Evolutionary conservation across 257 asterid genomes (phyloP), one percentile per base, ranked within the genome.

Genomic region (Nicotiana paniculata): DNA sequence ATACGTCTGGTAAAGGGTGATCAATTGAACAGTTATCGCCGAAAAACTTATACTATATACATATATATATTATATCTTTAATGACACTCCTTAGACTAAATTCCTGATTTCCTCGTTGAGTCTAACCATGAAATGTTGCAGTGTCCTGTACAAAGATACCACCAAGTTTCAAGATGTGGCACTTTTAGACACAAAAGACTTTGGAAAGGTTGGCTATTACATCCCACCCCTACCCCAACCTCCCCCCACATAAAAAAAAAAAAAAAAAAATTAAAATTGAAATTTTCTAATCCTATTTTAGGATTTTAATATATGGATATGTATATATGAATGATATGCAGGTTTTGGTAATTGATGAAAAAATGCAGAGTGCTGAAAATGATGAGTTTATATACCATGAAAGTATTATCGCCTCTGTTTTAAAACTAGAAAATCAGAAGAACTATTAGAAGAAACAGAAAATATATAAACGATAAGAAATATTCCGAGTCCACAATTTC

Each of bases 351-450:
- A 93, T 95, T 79, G 99, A 95, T 89, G 99, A 98, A 79, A 95
- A 95, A 92, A 95, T 95, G 99, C 99, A 95, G 87, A 95, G 99
- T 91, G 97, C 99, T 18, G 99, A 95, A 86, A 87, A 89, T 55
- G 99, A 95, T 86, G 99, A 95, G 86, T 95, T 95, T 83, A 95
- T 95, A 9, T 95, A 95, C 81, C 99, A 93, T 79, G 99, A 95
- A 83, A 21, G 24, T 21, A 21, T 21, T 21, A 21, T 21, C 24
- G 24, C 24, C 24, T 21, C 24, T 21, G 24, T 21, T 21, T 21
- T 21, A 21, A 21, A 21, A 21, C 24, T 21, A 21, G 24, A 21
- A 21, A 21, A 21, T 21, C 24, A 21, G 24, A 21, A 21, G 24
- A 21, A 21, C 24, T 21, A 21, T 21, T 21, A 21, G 24, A 21